Conservation (phyloP, 805 yeast genomes). For the Brettanomyces naardenensis region DNA sequence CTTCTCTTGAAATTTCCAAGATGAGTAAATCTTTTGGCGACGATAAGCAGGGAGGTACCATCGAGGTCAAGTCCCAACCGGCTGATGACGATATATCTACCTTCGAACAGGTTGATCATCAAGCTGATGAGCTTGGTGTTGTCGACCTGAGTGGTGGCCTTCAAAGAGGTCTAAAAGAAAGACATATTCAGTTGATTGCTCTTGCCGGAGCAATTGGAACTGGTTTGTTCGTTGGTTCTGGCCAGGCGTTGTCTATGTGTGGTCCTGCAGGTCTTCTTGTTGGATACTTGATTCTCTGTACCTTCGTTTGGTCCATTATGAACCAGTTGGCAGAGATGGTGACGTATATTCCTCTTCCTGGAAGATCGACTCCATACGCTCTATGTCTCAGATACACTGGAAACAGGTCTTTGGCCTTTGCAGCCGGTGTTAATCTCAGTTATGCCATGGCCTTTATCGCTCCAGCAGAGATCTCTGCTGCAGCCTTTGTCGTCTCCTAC, state of each 20-base stretch:
- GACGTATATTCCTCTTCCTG: slow-evolving; percentile 50
- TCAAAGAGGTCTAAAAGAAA: slow-evolving; percentile 33
- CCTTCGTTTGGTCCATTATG: slow-evolving; percentile 60
- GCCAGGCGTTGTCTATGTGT: slow-evolving; percentile 28
- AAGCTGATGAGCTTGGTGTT: neutral
- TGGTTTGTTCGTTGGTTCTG: slow-evolving; percentile 45
- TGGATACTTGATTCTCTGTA: slow-evolving; percentile 55
- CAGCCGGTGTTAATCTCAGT: slow-evolving; percentile 40
- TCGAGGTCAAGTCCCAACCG: neutral
- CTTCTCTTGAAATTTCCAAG: too few species aligned
- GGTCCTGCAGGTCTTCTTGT: slow-evolving; percentile 41
- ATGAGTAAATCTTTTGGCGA: too few species aligned
- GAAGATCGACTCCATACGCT: slow-evolving; percentile 59
- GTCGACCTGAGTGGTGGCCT: slow-evolving; percentile 6
- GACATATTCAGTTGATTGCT: slow-evolving; percentile 59
- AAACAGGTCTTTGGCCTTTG: slow-evolving; percentile 52
- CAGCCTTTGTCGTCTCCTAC: slow-evolving; percentile 52
- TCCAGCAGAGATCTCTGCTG: slow-evolving; percentile 58
- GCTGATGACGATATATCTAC: slow-evolving; percentile 2
- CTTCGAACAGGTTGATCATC: neutral
- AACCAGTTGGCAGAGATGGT: slow-evolving; percentile 62
- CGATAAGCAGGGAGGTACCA: too few species aligned
- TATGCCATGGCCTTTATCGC: slow-evolving; percentile 45
- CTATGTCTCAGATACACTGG: slow-evolving; percentile 24
- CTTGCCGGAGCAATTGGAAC: slow-evolving; percentile 71